phyloP scores from a whole-genome alignment of 2,329 filamentous ascomycete genomes.

The Hypoxylon sp. region DNA sequence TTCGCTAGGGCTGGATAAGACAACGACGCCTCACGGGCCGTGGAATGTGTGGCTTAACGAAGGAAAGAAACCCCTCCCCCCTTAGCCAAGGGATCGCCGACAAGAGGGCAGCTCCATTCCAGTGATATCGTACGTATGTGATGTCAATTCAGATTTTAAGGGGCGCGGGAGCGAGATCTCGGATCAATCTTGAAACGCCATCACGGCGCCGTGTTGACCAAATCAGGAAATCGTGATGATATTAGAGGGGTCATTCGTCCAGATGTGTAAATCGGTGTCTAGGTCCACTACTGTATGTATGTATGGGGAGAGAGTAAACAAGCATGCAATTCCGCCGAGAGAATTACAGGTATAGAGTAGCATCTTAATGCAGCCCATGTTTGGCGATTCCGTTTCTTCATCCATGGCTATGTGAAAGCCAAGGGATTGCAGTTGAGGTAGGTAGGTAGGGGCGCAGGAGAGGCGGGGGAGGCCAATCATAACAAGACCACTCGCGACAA shows the following conservation, averaged over 20 bases:
- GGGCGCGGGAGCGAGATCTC: slow-evolving; percentile 35
- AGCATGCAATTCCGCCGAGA: slow-evolving; percentile 25
- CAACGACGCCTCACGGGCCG: slow-evolving; percentile 37
- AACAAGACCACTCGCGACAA: slow-evolving; percentile 26
- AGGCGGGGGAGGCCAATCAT: slow-evolving; percentile 26
- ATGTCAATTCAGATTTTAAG: slow-evolving; percentile 30
- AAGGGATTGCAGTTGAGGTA: slow-evolving; percentile 9
- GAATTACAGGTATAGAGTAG: slow-evolving; percentile 2
- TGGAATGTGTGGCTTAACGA: slow-evolving; percentile 37
- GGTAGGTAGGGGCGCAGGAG: slow-evolving; percentile 20
- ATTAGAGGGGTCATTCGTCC: slow-evolving; percentile 32
- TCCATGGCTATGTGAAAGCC: background rate
- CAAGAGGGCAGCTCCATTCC: slow-evolving; percentile 44
- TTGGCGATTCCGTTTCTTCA: background rate
- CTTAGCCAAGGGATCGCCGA: slow-evolving; percentile 22
- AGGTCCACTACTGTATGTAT: too few relatives aligned
- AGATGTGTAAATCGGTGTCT: slow-evolving; percentile 28
- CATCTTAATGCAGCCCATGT: background rate
- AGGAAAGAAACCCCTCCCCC: slow-evolving; percentile 9
- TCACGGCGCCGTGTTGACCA: slow-evolving; percentile 32
- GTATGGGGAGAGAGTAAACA: slow-evolving; percentile 11
- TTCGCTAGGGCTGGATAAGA: slow-evolving; percentile 43
- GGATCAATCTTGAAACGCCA: slow-evolving; percentile 46
- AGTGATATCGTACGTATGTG: slow-evolving; percentile 32
- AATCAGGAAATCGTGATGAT: slow-evolving; percentile 42